Evolutionary conservation across 106 monocot genomes (phyloP).

Genomic region (Posidonia australis): DNA sequence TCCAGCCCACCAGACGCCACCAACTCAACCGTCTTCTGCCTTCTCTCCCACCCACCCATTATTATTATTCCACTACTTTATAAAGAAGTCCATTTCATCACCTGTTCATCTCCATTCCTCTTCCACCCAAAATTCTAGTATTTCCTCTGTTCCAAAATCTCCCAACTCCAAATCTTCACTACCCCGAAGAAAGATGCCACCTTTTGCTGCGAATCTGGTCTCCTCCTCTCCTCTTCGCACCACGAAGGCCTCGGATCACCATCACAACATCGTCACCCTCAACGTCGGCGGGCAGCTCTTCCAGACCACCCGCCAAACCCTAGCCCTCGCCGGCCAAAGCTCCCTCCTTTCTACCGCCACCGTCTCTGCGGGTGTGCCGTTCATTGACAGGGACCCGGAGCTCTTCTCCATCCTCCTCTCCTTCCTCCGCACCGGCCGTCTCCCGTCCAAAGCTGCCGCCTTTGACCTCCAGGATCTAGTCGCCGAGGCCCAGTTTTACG

Average conservation of each 20-base stretch:
- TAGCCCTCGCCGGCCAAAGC: slow-evolving; percentile 31
- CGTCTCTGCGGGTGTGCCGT: slow-evolving; percentile 5
- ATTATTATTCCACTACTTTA: too few species aligned
- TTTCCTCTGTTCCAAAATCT: background rate
- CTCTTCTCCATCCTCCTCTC: slow-evolving; percentile 51
- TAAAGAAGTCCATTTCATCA: too few species aligned
- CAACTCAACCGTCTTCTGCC: too few species aligned
- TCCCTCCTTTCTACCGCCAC: slow-evolving; percentile 27
- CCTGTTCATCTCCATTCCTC: too few species aligned
- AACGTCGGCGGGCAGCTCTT: slow-evolving; percentile 82
- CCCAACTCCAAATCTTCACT: background rate
- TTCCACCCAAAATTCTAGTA: too few species aligned
- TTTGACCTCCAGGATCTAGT: slow-evolving; percentile 26
- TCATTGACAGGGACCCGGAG: slow-evolving; percentile 55
- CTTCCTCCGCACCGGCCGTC: slow-evolving; percentile 33
- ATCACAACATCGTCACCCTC: slow-evolving; percentile 12
- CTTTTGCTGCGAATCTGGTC: background rate
- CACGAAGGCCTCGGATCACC: background rate
- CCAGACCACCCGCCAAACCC: slow-evolving; percentile 64
- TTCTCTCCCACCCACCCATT: too few species aligned
- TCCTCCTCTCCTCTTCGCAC: background rate
- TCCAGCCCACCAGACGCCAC: too few species aligned
- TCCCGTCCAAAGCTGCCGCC: slow-evolving; percentile 11
- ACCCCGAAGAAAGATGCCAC: slow-evolving; percentile 7
- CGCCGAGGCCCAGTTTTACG: slow-evolving; percentile 39